Conservation (phyloP, 768 basidiomycete species). For the Trametes cubensis region DNA sequence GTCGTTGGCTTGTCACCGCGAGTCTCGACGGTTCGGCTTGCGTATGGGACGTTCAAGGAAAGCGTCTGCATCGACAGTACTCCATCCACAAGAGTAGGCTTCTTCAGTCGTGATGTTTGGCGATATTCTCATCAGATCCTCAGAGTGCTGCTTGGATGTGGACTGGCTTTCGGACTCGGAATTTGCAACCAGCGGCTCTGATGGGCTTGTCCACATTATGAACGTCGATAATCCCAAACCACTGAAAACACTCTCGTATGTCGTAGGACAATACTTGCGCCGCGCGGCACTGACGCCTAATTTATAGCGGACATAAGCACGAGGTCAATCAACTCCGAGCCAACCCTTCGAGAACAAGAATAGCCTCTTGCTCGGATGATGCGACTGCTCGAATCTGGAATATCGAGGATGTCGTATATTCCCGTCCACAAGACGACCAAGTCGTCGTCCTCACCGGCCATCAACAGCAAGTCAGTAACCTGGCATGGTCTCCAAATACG, state of each 20-base stretch:
- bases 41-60: constrained; percentile 74
- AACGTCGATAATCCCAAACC: constrained; percentile 55
- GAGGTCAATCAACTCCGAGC: constrained; percentile 81
- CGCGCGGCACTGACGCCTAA: not conserved
- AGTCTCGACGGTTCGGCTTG: constrained; percentile 79
- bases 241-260: constrained; percentile 65
- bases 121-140: not conserved
- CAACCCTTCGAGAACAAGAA: constrained; percentile 62
- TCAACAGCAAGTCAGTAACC: constrained; percentile 59
- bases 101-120: not conserved
- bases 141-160: constrained; percentile 79
- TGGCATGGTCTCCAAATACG: constrained; percentile 68
- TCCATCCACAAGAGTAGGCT: constrained; percentile 62
- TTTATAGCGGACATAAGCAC: constrained; percentile 64
- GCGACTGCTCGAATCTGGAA: constrained; percentile 78
- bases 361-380: constrained; percentile 86
- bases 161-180: constrained; percentile 75
- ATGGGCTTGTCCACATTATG: constrained; percentile 63
- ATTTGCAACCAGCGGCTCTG: constrained; percentile 77
- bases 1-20: constrained; percentile 73
- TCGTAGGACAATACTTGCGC: constrained; percentile 32
- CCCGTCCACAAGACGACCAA: constrained; percentile 37
- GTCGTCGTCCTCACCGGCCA: constrained; percentile 61
- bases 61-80: constrained; percentile 64
- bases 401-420: constrained; percentile 48